Percentiles rank a stretch among this genome's conserved stretches.
phyloP scores from a whole-genome alignment of 2,329 filamentous ascomycete genomes.

The Ophiostoma tasmaniense region DNA sequence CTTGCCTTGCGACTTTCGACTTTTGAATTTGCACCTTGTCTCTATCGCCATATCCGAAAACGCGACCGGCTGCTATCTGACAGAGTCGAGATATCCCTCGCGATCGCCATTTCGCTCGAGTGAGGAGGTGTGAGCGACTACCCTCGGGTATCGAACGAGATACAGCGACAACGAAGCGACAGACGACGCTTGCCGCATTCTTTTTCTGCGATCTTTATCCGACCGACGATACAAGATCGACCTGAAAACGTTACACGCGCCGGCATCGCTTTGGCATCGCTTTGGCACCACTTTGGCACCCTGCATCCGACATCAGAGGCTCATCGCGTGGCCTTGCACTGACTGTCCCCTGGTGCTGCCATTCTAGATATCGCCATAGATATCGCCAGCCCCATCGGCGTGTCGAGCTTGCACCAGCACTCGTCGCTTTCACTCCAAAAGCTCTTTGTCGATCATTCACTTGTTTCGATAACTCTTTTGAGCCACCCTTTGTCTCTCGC shows the following conservation, averaged over 20 bases:
- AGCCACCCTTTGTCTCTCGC: neutral
- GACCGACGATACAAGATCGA: neutral
- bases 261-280: neutral
- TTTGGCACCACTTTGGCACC: conserved; percentile 2
- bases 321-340: neutral
- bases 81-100: neutral
- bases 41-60: neutral
- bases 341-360: conserved; percentile 13
- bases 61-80: neutral
- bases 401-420: conserved; percentile 2
- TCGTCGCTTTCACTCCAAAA: neutral
- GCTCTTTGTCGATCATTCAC: conserved; percentile 9
- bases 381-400: conserved; percentile 17
- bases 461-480: conserved; percentile 3
- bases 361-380: neutral
- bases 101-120: neutral
- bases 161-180: neutral
- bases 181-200: neutral
- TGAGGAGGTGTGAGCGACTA: neutral
- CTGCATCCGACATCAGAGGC: conserved; percentile 7
- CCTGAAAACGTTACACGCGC: neutral
- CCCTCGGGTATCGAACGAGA: neutral
- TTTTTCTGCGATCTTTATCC: too few species aligned
- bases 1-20: conserved; percentile 1
- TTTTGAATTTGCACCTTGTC: neutral